Evolutionary conservation across 345 rosid genomes (phyloP).

Genomic region (Camelina neglecta): DNA sequence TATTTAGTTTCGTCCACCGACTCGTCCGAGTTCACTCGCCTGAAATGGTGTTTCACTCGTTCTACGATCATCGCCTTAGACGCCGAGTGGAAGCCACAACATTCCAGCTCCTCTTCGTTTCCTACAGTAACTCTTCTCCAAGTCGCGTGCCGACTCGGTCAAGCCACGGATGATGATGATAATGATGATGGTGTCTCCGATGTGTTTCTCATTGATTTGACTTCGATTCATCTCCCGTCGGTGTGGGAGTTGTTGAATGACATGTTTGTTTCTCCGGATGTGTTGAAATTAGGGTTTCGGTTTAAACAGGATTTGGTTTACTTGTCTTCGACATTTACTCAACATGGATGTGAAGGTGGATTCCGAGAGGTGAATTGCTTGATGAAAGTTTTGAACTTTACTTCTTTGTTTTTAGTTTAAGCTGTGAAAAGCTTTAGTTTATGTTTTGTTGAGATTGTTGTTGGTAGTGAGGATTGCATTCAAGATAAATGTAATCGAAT

Average conservation of each 20-base stretch:
- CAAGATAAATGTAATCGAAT: background rate
- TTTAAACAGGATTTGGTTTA: slow-evolving; percentile 87
- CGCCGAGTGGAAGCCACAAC: slow-evolving; percentile 87
- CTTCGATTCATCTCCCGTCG: slow-evolving; percentile 56
- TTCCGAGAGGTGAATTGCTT: slow-evolving; percentile 62
- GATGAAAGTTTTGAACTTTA: background rate
- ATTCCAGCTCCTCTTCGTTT: slow-evolving; percentile 49
- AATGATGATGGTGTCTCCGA: slow-evolving; percentile 44
- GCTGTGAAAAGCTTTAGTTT: background rate
- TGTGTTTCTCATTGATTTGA: slow-evolving; percentile 76
- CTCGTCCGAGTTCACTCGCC: slow-evolving; percentile 73
- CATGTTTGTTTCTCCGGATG: slow-evolving; percentile 68
- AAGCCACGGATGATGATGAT: slow-evolving; percentile 31
- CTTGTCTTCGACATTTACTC: slow-evolving; percentile 78
- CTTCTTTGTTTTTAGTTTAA: background rate
- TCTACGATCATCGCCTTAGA: slow-evolving; percentile 75
- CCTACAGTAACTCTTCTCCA: slow-evolving; percentile 83
- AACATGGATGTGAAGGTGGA: slow-evolving; percentile 63
- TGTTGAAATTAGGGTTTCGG: slow-evolving; percentile 78
- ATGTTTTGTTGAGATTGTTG: background rate
- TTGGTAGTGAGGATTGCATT: slow-evolving; percentile 5
- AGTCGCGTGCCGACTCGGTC: slow-evolving; percentile 65
- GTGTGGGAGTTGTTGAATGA: slow-evolving; percentile 69
- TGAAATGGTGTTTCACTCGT: slow-evolving; percentile 57
- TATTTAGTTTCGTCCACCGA: slow-evolving; percentile 60